Evolutionary conservation across 108 stramenopile genomes (phyloP), one percentile per base, ranked within the genome.

Genomic region (Pseudonitzschia pungens): DNA sequence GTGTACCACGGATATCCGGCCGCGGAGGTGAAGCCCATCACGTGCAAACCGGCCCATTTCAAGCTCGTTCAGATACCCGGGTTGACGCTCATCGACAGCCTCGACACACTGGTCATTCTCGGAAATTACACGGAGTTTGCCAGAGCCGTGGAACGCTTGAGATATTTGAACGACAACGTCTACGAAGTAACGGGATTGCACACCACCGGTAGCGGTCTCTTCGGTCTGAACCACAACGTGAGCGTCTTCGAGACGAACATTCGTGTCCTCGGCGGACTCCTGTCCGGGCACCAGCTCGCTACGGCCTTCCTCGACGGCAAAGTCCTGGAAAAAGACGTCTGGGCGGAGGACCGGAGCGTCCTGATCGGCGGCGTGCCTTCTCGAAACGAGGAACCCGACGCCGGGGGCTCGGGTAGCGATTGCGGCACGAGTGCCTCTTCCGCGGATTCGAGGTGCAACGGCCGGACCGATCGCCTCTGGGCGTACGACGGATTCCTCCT

Each of bases 161-260:
- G 88, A 9, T 65, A 69, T 24, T 72, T 93, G 21, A 80, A 93
- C 65, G 62, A 70, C 26, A 50, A 48, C 28, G 79, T 86, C 80
- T 62, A 65, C 62, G 31, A 71, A 15, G 53, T 75, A 60, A 67
- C 52, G 3, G 62, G 44, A 2, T n/a, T 21, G 0, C 16, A 27
- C 18, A 41, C 11, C 28, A 51, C 31, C 31, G 50, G 51, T 12
- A 86, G 83, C 32, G 88, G 89, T 8, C 26, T 91, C 27, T 96
- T 95, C 77, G 71, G 78, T 31, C 67, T 90, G 1, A 78, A 96
- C 70, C 84, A 87, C 58, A 93, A 94, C 71, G 95, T 98, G 1
- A 91, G 88, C 51, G 77, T 98, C 6, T 98, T 98, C 65, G 97
- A 98, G 75, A 97, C 95, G 48, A 96, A 88, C 28, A 98, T 98